phyloP scores from a whole-genome alignment of 2,329 filamentous ascomycete genomes.

The Camillea tinctor region DNA sequence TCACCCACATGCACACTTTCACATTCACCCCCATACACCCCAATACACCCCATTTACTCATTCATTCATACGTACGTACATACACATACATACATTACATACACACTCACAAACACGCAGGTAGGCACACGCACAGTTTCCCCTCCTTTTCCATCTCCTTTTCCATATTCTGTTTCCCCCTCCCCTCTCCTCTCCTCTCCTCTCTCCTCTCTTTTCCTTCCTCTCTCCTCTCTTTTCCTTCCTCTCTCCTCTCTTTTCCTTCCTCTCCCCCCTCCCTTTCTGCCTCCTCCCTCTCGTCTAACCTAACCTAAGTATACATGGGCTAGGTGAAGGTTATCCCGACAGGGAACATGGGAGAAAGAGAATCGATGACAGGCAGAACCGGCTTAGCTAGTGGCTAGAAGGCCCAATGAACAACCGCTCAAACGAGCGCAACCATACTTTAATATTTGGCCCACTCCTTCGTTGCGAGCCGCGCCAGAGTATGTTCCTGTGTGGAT shows the following conservation, averaged over 20 bases:
- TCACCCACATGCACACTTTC: background rate
- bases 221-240: too few species aligned
- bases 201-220: too few species aligned
- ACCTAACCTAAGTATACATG: background rate
- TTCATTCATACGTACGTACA: constrained; percentile 1
- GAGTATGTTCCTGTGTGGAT: background rate
- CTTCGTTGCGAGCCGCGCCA: background rate
- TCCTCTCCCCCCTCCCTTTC: too few species aligned
- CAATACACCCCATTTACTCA: background rate
- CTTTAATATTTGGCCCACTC: background rate
- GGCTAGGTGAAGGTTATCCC: background rate
- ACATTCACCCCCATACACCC: too few species aligned
- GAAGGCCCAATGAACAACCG: background rate
- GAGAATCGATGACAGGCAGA: background rate
- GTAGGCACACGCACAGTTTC: too few species aligned
- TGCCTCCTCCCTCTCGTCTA: too few species aligned
- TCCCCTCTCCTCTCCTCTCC: too few species aligned
- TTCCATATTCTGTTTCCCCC: too few species aligned
- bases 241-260: too few species aligned
- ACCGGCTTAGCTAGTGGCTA: background rate
- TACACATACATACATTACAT: constrained; percentile 1
- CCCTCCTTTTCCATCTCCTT: too few species aligned
- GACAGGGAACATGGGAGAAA: background rate
- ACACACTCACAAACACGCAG: background rate
- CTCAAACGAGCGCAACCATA: background rate